Evolutionary conservation across 2,329 filamentous ascomycete genomes (phyloP).

Genomic region (Arthrobotrys megalospora): DNA sequence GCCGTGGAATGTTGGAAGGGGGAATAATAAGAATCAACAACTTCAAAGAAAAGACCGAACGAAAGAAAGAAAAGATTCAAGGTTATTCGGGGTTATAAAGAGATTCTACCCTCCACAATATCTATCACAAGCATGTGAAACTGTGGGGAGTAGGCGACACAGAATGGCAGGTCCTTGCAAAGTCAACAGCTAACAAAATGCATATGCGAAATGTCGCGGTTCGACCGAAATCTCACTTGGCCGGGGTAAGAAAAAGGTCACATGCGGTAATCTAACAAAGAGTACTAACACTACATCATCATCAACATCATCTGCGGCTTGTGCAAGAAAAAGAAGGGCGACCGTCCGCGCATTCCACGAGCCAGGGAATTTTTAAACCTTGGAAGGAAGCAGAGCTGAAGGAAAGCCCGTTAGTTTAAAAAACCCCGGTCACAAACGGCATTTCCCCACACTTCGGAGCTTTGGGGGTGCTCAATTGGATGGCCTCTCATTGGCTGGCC

Average conservation of each 20-base stretch:
- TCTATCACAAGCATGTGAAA: conserved; percentile 50
- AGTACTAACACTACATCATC: conserved; percentile 21
- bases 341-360: neutral
- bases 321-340: neutral
- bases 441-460: conserved; percentile 53
- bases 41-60: neutral
- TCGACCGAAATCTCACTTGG: conserved; percentile 18
- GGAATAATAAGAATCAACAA: neutral
- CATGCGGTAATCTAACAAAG: conserved; percentile 32
- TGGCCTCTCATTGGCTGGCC: conserved; percentile 35
- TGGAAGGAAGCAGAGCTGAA: neutral
- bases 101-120: neutral
- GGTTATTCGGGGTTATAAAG: conserved; percentile 19
- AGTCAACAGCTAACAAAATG: neutral
- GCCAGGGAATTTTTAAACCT: conserved; percentile 6
- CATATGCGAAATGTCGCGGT: conserved; percentile 28
- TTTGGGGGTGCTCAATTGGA: conserved; percentile 39
- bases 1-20: conserved; percentile 50
- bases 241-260: conserved; percentile 29
- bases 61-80: conserved; percentile 1
- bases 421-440: conserved; percentile 28
- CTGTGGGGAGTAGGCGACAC: conserved; percentile 36
- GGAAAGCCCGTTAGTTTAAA: neutral
- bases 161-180: conserved; percentile 26
- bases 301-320: conserved; percentile 20